Evolutionary conservation across 208 protist species (phyloP).

Genomic region (Vickermania spadyakhi): DNA sequence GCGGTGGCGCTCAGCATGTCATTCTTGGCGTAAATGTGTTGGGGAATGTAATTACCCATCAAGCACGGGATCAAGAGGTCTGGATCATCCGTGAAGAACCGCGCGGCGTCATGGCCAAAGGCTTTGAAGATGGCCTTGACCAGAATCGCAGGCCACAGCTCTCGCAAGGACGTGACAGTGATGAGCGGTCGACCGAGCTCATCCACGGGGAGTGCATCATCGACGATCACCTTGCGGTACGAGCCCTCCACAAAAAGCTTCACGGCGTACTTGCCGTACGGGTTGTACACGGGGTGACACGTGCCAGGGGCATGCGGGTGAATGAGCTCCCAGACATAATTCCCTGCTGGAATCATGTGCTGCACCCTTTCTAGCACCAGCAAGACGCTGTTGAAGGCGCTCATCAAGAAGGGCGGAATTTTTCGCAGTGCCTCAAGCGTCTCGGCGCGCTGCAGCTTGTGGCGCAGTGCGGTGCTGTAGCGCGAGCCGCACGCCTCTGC

Average conservation of each 20-base stretch:
- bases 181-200: conserved; percentile 67
- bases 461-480: conserved; percentile 76
- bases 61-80: conserved; percentile 50
- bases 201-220: conserved; percentile 83
- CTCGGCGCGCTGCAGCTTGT: conserved; percentile 64
- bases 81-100: conserved; percentile 35
- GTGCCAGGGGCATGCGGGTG: conserved; percentile 74
- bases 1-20: conserved; percentile 25
- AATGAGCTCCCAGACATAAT: conserved; percentile 87
- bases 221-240: conserved; percentile 76
- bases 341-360: conserved; percentile 25
- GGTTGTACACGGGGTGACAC: conserved; percentile 87
- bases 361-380: conserved; percentile 52
- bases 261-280: conserved; percentile 85
- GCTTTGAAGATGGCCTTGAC: conserved; percentile 82
- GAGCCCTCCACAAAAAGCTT: conserved; percentile 82
- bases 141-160: conserved; percentile 83
- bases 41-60: conserved; percentile 71
- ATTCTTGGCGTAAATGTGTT: conserved; percentile 34
- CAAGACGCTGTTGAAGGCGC: conserved; percentile 81
- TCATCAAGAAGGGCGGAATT: conserved; percentile 84
- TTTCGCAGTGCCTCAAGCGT: conserved; percentile 42
- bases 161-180: conserved; percentile 51
- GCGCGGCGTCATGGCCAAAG: conserved; percentile 13
- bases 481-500: conserved; percentile 53